Base-by-base conservation (phyloP, 2,329 filamentous ascomycete species). In the Colletotrichum graminicola region DNA sequence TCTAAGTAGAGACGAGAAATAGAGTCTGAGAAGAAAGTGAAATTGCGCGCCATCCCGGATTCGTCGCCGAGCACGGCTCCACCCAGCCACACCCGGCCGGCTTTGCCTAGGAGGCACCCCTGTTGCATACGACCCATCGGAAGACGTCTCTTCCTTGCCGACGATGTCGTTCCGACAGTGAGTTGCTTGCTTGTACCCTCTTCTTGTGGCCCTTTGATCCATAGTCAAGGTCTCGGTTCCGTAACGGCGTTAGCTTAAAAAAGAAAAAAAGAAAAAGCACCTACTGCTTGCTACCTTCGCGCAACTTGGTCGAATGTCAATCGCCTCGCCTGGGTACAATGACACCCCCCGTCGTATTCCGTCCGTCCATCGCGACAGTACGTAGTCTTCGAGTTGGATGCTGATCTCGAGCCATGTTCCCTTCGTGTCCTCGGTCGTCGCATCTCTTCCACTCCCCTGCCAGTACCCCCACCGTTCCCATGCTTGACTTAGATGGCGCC, bases 361-460 rank as follows among this genome's bases (percentile, higher is more conserved):
- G 52, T 29, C 39, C 26, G 52, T 36, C 12, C 47, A 41, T 55
- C 60, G 54, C 69, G 65, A 39, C 61, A 56, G 32, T 21, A 56
- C 60, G 39, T 69, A 69, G 69, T 61, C 54, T 69, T 54, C 60
- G 68, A 69, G 59, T 60, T 69, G 65, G 60, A 60, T 39, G 65
- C 73, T 62, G 67, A 68, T 41, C 66, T 65, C 23, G 65, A 60
- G 32, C 49, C 52, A 61, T 21, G 43, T 70, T 69, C 73, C 69
- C 65, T 71, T 72, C 59, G 57, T 66, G 57, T 73, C 67, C 62
- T 74, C 47, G 45, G 60, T 67, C 49, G 74, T 76, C 45, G 59
- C 59, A 68, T 63, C 57, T 61, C 26, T 52, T 36, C 43, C 43
- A n/a, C 7, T 55, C 59, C 65, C 32, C 55, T 43, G 23, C 2